Evolutionary conservation across 2,329 filamentous ascomycete species (phyloP).

Genomic region (Alternaria conjuncta): DNA sequence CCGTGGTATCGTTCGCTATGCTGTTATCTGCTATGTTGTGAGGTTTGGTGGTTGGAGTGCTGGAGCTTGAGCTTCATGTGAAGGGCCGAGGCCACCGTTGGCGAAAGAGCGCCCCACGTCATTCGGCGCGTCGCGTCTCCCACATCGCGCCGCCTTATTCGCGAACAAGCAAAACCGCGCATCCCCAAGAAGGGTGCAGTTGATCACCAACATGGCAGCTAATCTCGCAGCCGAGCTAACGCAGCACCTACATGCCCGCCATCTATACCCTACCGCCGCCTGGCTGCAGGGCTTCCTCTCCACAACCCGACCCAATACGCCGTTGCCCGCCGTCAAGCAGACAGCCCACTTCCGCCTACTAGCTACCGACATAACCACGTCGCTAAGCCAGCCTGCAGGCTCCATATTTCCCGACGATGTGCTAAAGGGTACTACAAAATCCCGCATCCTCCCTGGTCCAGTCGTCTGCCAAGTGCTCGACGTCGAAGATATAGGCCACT

Average conservation of each 20-base stretch:
- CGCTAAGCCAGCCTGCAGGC: conserved; percentile 53
- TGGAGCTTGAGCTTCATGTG: conserved; percentile 13
- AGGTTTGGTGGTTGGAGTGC: background rate
- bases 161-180: background rate
- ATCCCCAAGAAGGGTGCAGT: background rate
- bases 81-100: conserved; percentile 25
- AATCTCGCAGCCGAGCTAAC: conserved; percentile 49
- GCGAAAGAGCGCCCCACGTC: conserved; percentile 26
- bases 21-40: background rate
- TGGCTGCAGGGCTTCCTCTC: conserved; percentile 71
- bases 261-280: conserved; percentile 60
- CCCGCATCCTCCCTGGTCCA: conserved; percentile 64
- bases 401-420: conserved; percentile 65
- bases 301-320: conserved; percentile 61
- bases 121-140: conserved; percentile 32
- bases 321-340: conserved; percentile 74
- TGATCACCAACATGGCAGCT: conserved; percentile 31
- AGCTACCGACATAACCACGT: conserved; percentile 74
- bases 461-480: conserved; percentile 84
- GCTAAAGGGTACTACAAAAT: conserved; percentile 61
- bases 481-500: conserved; percentile 80
- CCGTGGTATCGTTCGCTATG: background rate
- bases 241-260: conserved; percentile 63
- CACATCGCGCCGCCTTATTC: background rate
- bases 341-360: conserved; percentile 83